Evolutionary conservation across 768 basidiomycete species (phyloP), one percentile per base, ranked within the genome.

Genomic region (Suillus subaureus): DNA sequence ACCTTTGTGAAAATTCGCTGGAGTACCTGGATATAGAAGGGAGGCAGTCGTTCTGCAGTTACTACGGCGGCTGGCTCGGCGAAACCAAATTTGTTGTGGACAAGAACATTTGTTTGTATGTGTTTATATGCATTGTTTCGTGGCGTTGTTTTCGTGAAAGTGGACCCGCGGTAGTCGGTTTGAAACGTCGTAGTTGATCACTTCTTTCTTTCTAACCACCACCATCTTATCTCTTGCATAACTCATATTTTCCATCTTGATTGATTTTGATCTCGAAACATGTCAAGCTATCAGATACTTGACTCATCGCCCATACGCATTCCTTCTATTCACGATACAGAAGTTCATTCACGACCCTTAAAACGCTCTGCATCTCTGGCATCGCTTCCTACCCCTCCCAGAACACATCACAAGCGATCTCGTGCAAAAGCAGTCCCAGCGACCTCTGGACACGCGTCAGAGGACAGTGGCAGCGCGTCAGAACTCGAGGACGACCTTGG

Each of bases 311-410:
- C 69, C 35, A 57, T 69, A 45, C 67, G 49, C 40, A 58, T 63
- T 21, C 69, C 68, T 26, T 54, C 66, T 52, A 4, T 63, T 63
- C 72, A 63, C 67, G 62, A 67, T 62, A 60, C 63, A 49, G 66
- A 65, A 47, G 61, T 66, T 21, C 66, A 52, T 1, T 60, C 70
- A 45, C 81, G 79, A 47, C 78, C 81, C 18, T 78, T 88, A 57
- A 89, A 89, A 75, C 86, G 88, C 26, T 87, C 87, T 21, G 85
- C 88, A 31, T 90, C 89, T 21, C 81, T 82, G 49, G 85, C 84
- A 37, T 87, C 87, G 5, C 80, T 91, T 28, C 89, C 88, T 43
- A 91, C 89, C 0, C 89, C 89, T 26, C 89, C 89, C 0, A 78
- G 85, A 35, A 89, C 88, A 9, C 81, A 78, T 58, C 80, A 84